phyloP scores from a whole-genome alignment of 371 early-diverging fungal species.

The Syncephalastrum contaminatum region DNA sequence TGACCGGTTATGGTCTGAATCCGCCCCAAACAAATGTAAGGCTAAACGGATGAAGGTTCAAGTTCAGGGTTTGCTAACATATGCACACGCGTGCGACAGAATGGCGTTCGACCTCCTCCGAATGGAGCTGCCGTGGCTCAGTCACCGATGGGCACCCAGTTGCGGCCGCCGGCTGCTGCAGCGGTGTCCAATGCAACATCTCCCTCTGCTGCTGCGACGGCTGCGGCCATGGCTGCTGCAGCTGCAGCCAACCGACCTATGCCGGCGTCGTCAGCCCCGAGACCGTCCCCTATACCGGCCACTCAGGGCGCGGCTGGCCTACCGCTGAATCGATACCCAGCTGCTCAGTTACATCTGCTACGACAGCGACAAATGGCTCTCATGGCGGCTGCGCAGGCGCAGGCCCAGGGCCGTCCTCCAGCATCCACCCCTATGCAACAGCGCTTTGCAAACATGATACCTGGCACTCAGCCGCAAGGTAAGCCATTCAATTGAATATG shows the following conservation, averaged over 20 bases:
- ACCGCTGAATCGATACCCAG: constrained; percentile 36
- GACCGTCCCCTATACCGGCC: constrained; percentile 27
- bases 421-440: constrained; percentile 25
- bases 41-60: constrained; percentile 1
- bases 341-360: constrained; percentile 48
- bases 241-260: constrained; percentile 22
- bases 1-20: constrained; percentile 55
- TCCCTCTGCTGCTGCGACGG: constrained; percentile 20
- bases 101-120: constrained; percentile 2
- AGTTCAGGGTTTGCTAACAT: constrained; percentile 4
- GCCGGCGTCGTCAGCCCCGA: constrained; percentile 7
- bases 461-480: constrained; percentile 7
- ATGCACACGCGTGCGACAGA: constrained; percentile 12
- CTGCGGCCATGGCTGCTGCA: constrained; percentile 31
- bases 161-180: constrained; percentile 22
- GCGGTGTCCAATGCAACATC: constrained; percentile 15
- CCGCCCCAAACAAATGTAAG: constrained; percentile 32
- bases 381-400: constrained; percentile 27
- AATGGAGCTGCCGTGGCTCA: constrained; percentile 9
- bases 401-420: constrained; percentile 19
- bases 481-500: neutral
- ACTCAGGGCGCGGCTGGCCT: constrained; percentile 12
- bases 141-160: constrained; percentile 23
- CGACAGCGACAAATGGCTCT: constrained; percentile 46
- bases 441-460: constrained; percentile 26